These are phyloP conservation scores for Chloropicon primus DNA, from an alignment of 139 green algal genomes.

Conservation along the genomic window DNA sequence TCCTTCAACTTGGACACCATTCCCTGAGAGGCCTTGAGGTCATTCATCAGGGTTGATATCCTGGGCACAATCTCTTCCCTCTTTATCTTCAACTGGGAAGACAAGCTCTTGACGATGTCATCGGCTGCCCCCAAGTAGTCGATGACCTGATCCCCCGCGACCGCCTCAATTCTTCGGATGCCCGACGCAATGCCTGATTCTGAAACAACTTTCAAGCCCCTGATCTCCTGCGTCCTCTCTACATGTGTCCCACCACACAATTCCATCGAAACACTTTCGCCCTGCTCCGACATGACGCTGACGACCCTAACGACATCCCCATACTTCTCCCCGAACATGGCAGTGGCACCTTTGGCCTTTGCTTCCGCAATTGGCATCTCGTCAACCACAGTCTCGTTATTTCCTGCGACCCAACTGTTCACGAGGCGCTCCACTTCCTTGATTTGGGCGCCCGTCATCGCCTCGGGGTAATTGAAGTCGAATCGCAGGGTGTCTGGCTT, in stretches of 20 bases:
- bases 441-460: conserved; percentile 34
- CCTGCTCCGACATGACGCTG: conserved; percentile 25
- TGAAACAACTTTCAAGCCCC: conserved; percentile 63
- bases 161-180: conserved; percentile 66
- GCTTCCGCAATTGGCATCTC: conserved; percentile 61
- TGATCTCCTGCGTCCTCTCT: conserved; percentile 50
- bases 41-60: conserved; percentile 19
- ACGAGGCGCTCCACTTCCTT: conserved; percentile 52
- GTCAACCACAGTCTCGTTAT: conserved; percentile 13
- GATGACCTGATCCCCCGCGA: conserved; percentile 55
- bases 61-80: neutral
- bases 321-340: conserved; percentile 95
- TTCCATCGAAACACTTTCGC: conserved; percentile 68
- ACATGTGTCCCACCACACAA: conserved; percentile 69
- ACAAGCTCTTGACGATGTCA: conserved; percentile 38
- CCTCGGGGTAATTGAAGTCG: conserved; percentile 36
- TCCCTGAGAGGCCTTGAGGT: conserved; percentile 43
- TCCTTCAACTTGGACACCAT: conserved; percentile 42
- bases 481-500: conserved; percentile 48
- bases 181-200: conserved; percentile 74
- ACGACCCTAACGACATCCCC: conserved; percentile 74
- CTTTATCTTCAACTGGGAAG: conserved; percentile 27
- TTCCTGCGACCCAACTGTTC: conserved; percentile 61
- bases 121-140: conserved; percentile 54
- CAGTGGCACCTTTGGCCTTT: conserved; percentile 62